Conservation (phyloP, 2,329 filamentous ascomycete species). For the Botrytis tulipae region DNA sequence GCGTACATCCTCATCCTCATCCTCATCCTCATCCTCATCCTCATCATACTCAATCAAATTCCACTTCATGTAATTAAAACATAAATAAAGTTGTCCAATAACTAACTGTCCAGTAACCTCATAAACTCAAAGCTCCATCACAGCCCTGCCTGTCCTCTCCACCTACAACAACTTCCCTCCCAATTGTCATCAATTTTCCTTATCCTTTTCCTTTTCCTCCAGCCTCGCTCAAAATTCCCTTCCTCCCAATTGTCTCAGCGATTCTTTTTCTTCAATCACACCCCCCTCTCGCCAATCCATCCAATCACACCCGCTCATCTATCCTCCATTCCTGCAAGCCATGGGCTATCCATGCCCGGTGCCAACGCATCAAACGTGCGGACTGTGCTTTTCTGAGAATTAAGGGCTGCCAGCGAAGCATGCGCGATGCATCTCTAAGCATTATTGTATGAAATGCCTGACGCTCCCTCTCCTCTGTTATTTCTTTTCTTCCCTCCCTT, state of each 20-base stretch:
- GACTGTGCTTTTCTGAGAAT: constrained; percentile 16
- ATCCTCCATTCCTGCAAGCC: constrained; percentile 14
- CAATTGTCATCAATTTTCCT: background rate
- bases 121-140: background rate
- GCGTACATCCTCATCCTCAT: background rate
- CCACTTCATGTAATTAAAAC: background rate
- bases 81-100: background rate
- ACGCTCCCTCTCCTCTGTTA: background rate
- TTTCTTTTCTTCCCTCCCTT: background rate
- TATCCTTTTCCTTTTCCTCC: background rate
- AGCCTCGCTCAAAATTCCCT: background rate
- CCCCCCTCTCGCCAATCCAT: background rate
- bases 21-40: too few relatives aligned
- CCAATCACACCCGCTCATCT: background rate
- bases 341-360: constrained; percentile 23
- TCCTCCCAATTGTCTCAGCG: background rate
- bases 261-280: constrained; percentile 5
- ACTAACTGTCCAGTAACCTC: background rate
- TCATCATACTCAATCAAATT: background rate
- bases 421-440: constrained; percentile 3
- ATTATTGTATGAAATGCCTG: constrained; percentile 1
- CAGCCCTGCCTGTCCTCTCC: background rate
- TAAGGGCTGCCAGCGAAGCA: constrained; percentile 18
- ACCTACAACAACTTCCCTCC: too few relatives aligned
- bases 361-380: constrained; percentile 36